Conservation (phyloP, 176 grass and related monocot species). For the Thinopyrum elongatum region DNA sequence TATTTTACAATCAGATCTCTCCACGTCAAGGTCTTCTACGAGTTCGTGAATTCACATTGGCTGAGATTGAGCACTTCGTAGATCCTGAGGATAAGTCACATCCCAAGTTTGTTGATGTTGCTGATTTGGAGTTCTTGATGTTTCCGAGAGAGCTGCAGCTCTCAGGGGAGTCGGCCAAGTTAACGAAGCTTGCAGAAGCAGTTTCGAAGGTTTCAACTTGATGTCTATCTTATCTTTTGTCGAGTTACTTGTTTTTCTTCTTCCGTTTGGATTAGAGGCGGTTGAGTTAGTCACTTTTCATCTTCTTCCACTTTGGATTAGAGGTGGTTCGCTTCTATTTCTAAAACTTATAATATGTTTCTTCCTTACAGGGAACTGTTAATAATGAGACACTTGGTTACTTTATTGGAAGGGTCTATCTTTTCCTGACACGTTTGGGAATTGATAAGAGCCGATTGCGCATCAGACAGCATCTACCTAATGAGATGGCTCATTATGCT, state of each 20-base stretch:
- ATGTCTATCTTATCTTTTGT: neutral
- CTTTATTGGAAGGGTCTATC: conserved; percentile 84
- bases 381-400: conserved; percentile 90
- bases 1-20: conserved; percentile 53
- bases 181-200: conserved; percentile 56
- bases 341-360: neutral
- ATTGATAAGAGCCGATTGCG: conserved; percentile 61
- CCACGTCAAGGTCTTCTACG: conserved; percentile 89
- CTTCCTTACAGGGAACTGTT: conserved; percentile 56
- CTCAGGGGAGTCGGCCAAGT: conserved; percentile 56
- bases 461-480: conserved; percentile 82
- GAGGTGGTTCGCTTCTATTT: neutral
- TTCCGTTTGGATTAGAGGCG: neutral
- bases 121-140: conserved; percentile 70
- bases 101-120: conserved; percentile 76
- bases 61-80: conserved; percentile 89
- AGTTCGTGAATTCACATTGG: conserved; percentile 78
- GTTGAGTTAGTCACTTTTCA: neutral
- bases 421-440: conserved; percentile 74
- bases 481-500: conserved; percentile 93
- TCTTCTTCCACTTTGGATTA: neutral
- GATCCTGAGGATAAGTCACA: conserved; percentile 85
- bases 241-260: neutral
- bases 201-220: conserved; percentile 59
- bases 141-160: conserved; percentile 71